Conservation (phyloP, 768 basidiomycete genomes). For the Trametes maxima region DNA sequence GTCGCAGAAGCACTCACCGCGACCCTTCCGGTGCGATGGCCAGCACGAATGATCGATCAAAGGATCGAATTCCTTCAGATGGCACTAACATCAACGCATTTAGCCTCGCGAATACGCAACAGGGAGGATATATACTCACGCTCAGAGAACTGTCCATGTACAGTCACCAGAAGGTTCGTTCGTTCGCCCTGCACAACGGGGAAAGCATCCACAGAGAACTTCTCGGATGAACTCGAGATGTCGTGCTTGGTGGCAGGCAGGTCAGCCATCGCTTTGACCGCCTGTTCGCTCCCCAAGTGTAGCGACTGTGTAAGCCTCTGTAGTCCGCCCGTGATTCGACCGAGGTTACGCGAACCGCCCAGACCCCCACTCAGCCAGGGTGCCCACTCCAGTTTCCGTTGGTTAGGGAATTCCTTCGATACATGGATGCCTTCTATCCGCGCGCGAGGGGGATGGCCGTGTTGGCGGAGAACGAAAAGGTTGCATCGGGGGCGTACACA, state of each 20-base stretch:
- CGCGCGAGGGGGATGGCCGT: constrained; percentile 81
- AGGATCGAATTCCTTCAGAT: constrained; percentile 81
- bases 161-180: constrained; percentile 60
- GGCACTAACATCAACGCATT: constrained; percentile 49
- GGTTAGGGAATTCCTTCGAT: constrained; percentile 73
- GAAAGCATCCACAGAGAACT: constrained; percentile 88
- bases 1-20: constrained; percentile 55
- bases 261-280: constrained; percentile 56
- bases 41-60: constrained; percentile 90
- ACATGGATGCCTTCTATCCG: constrained; percentile 69
- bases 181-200: constrained; percentile 64
- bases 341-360: constrained; percentile 78
- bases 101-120: constrained; percentile 9
- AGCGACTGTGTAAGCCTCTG: constrained; percentile 67
- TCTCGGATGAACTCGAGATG: constrained; percentile 72
- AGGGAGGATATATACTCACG: constrained; percentile 49
- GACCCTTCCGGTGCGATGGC: constrained; percentile 81
- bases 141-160: constrained; percentile 93
- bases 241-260: constrained; percentile 86
- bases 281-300: constrained; percentile 69
- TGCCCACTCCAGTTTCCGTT: constrained; percentile 79
- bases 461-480: constrained; percentile 88
- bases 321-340: constrained; percentile 57
- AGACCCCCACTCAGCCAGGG: constrained; percentile 60
- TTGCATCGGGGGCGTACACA: constrained; percentile 84